phyloP scores from a whole-genome alignment of 176 grass and related monocot genomes.

The Urochloa ruziziensis region DNA sequence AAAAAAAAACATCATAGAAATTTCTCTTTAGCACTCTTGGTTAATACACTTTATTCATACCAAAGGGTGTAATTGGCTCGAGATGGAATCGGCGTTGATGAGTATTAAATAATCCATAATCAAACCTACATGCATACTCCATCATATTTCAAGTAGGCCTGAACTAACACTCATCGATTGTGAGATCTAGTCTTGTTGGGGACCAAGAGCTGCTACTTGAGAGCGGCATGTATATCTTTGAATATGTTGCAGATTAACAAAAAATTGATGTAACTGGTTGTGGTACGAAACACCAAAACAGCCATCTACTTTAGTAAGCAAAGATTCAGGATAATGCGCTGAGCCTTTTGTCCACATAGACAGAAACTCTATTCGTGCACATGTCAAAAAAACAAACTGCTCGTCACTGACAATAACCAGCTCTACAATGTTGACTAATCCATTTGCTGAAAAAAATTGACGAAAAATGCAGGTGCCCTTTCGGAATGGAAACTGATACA shows the following conservation, averaged over 20 bases:
- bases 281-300: background rate
- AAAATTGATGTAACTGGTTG: background rate
- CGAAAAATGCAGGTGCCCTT: background rate
- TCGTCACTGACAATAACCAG: background rate
- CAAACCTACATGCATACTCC: background rate
- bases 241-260: background rate
- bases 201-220: background rate
- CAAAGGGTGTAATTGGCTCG: background rate
- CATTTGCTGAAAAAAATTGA: background rate
- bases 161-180: background rate
- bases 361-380: background rate
- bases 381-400: background rate
- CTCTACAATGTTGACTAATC: background rate
- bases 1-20: background rate
- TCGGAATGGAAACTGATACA: background rate
- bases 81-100: background rate
- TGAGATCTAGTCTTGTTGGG: background rate
- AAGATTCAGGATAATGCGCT: background rate
- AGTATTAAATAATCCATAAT: background rate
- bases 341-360: background rate
- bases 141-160: background rate
- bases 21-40: slow-evolving; percentile 3
- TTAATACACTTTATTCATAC: background rate
- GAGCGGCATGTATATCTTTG: background rate
- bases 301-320: background rate